Base-by-base conservation (phyloP, 306 rosid genomes). In the Mimosa bimucronata region DNA sequence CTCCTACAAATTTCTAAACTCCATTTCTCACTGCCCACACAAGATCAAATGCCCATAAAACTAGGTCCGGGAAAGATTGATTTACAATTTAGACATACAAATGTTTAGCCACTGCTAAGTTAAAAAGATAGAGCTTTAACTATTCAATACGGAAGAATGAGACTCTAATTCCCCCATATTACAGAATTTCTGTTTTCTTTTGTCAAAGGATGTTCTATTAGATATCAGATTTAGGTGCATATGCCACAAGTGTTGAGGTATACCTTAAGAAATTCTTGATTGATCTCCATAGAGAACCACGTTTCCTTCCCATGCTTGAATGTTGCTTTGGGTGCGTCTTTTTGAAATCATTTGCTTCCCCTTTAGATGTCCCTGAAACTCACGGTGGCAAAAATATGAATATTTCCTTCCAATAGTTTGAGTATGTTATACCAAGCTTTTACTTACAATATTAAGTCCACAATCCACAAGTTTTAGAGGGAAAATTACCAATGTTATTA, bases 231-330 rank as follows among this genome's bases (percentile, higher is more conserved):
- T 2, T 29, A 40, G 42, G 68, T 15, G 68, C 64, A 58, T 80
- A 66, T 23, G 72, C 23, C 72, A 64, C 31, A 50, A 77, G 28
- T 58, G 67, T 34, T 14, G 53, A 65, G 81, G 82, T 65, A 42
- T 91, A 95, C 99, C 99, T 85, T 74, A 93, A 30, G 82, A 91
- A 71, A 64, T 83, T 80, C 80, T 86, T 88, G 74, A 93, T 81
- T 55, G 96, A 90, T 73, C 79, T 78, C 93, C 98, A 93, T 4
- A 89, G 60, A 34, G 93, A 85, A 40, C 73, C 57, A 53, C 58
- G 77, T 78, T 86, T 64, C 25, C 18, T 71, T 52, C 80, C 87
- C 81, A 77, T 73, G 62, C 79, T 85, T 26, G 92, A 80, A 62
- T 65, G 75, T 30, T 71, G 81, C 81, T 72, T 52, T 13, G 79